These are phyloP conservation scores for Beauveria rudraprayagi DNA, from an alignment of 2,329 filamentous ascomycete species.

Conservation along the genomic window DNA sequence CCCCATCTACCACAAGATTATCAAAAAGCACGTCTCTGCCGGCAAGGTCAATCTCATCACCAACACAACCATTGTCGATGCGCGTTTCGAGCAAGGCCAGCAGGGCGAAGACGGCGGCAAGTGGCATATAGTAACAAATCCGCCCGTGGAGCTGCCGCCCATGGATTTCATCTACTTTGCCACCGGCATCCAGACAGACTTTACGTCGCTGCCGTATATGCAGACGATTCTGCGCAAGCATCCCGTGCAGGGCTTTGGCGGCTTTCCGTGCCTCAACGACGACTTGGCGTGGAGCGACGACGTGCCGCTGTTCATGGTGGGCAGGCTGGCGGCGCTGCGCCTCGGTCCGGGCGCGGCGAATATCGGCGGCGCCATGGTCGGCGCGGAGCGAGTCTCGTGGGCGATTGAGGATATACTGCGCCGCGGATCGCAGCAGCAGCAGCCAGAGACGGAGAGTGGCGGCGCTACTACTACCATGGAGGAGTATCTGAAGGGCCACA, in stretches of 20 bases:
- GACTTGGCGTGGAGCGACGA: conserved; percentile 67
- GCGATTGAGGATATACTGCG: conserved; percentile 50
- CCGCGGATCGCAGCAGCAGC: conserved; percentile 9
- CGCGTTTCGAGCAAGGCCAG: conserved; percentile 36
- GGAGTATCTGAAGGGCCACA: conserved; percentile 9
- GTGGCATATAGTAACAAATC: conserved; percentile 42
- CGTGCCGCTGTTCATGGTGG: conserved; percentile 67
- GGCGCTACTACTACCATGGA: background rate
- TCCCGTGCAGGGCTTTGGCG: conserved; percentile 55
- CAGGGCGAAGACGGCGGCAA: conserved; percentile 22
- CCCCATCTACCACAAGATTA: conserved; percentile 56
- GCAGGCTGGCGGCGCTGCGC: conserved; percentile 57
- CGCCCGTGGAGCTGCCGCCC: conserved; percentile 41
- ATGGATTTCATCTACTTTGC: conserved; percentile 69
- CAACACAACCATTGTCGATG: conserved; percentile 46
- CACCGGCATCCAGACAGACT: conserved; percentile 61
- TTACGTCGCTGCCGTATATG: conserved; percentile 53
- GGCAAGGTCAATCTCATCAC: conserved; percentile 48
- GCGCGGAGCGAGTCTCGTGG: conserved; percentile 67
- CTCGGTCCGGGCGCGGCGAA: conserved; percentile 68
- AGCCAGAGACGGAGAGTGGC: conserved; percentile 10
- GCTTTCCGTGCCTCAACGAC: conserved; percentile 65
- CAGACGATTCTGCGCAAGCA: conserved; percentile 48
- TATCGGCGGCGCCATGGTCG: conserved; percentile 62
- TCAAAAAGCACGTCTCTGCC: conserved; percentile 49